These are phyloP conservation scores for Apophysomyces variabilis DNA, from an alignment of 371 early-diverging fungal species.

Conservation along the genomic window DNA sequence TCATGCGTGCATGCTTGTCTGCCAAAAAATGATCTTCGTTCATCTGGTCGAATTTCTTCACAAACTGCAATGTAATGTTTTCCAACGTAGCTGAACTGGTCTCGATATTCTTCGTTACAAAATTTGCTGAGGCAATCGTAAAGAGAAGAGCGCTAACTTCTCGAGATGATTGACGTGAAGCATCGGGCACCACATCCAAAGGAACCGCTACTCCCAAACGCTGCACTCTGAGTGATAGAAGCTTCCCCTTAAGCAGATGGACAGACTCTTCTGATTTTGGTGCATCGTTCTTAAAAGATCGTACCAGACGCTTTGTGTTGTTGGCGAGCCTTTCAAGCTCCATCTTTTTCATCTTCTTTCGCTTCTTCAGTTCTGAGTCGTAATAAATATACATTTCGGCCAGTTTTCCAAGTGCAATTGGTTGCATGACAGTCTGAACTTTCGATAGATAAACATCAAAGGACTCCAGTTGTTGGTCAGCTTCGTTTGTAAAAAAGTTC, in stretches of 20 bases:
- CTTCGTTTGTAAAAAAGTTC: slow-evolving; percentile 46
- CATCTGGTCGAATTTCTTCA: slow-evolving; percentile 72
- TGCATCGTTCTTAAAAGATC: slow-evolving; percentile 60
- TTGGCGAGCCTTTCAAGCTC: slow-evolving; percentile 68
- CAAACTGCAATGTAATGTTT: slow-evolving; percentile 74
- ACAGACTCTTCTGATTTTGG: slow-evolving; percentile 49
- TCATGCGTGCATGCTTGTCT: slow-evolving; percentile 69
- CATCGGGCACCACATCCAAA: slow-evolving; percentile 39
- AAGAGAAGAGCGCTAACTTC: slow-evolving; percentile 64
- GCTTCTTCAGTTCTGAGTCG: slow-evolving; percentile 65
- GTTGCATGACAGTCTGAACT: slow-evolving; percentile 79
- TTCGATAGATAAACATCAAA: slow-evolving; percentile 61
- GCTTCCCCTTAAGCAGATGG: slow-evolving; percentile 61
- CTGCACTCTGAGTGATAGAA: slow-evolving; percentile 55
- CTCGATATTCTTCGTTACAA: slow-evolving; percentile 65
- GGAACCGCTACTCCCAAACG: slow-evolving; percentile 76
- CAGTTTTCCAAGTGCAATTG: slow-evolving; percentile 72
- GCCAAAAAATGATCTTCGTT: slow-evolving; percentile 74
- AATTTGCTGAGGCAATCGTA: slow-evolving; percentile 59
- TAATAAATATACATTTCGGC: slow-evolving; percentile 75
- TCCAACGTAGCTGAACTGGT: slow-evolving; percentile 61
- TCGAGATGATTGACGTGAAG: slow-evolving; percentile 11
- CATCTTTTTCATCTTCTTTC: slow-evolving; percentile 53
- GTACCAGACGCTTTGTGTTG: slow-evolving; percentile 71
- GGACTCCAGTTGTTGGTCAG: slow-evolving; percentile 39